A percentile compares a stretch with the other conserved stretches of the same genome.
phyloP scores from a whole-genome alignment of 2,329 filamentous ascomycete species.

The Epichloe gansuensis region DNA sequence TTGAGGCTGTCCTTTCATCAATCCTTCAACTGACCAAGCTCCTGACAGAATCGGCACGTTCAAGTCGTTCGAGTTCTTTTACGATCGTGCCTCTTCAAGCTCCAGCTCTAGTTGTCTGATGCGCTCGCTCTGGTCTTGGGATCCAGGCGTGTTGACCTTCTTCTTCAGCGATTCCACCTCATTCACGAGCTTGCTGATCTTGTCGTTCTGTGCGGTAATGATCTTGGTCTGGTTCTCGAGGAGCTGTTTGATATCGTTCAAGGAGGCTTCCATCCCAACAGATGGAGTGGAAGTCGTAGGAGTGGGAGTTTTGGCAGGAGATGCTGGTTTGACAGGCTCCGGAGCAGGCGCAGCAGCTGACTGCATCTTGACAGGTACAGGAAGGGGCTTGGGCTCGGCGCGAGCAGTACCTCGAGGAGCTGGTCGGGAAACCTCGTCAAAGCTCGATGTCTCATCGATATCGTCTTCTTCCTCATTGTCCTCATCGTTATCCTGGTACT shows the following conservation, averaged over 20 bases:
- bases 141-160: constrained; percentile 41
- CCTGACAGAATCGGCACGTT: too few species aligned
- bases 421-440: constrained; percentile 74
- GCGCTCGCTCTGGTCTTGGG: constrained; percentile 52
- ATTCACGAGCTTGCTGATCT: constrained; percentile 54
- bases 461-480: constrained; percentile 49
- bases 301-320: constrained; percentile 19
- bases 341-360: constrained; percentile 11
- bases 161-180: constrained; percentile 76
- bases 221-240: constrained; percentile 66
- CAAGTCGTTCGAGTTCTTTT: constrained; percentile 3
- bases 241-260: constrained; percentile 65
- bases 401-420: constrained; percentile 41
- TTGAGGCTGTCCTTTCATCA: neutral
- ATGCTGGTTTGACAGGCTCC: constrained; percentile 17
- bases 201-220: constrained; percentile 63
- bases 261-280: constrained; percentile 43
- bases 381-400: constrained; percentile 28
- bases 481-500: constrained; percentile 64
- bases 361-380: constrained; percentile 20
- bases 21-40: too few species aligned
- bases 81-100: constrained; percentile 51
- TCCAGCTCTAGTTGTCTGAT: constrained; percentile 56
- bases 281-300: constrained; percentile 19
- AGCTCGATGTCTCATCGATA: constrained; percentile 61